Conservation (phyloP, 2,329 filamentous ascomycete species). For the Fusarium sp. region DNA sequence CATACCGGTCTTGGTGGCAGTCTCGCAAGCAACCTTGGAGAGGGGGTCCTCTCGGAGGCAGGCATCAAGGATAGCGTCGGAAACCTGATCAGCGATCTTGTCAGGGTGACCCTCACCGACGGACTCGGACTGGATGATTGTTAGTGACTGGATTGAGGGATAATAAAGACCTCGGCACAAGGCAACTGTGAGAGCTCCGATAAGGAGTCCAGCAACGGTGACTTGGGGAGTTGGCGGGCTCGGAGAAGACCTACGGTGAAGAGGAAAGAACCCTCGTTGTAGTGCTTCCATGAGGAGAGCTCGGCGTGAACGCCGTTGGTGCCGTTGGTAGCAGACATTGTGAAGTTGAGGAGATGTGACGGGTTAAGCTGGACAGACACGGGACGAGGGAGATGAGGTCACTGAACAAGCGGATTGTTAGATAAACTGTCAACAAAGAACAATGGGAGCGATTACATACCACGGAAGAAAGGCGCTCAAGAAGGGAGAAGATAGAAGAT, state of each 20-base stretch:
- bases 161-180: conserved; percentile 18
- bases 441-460: conserved; percentile 23
- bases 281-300: conserved; percentile 58
- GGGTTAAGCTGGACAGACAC: conserved; percentile 42
- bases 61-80: conserved; percentile 98
- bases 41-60: conserved; percentile 94
- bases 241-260: conserved; percentile 73
- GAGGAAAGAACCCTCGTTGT: conserved; percentile 80
- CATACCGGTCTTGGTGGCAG: conserved; percentile 99
- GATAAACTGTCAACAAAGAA: conserved; percentile 17
- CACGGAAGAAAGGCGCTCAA: conserved; percentile 27
- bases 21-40: conserved; percentile 99
- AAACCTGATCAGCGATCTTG: conserved; percentile 99
- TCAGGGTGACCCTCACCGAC: conserved; percentile 93
- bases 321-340: conserved; percentile 68
- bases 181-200: conserved; percentile 6
- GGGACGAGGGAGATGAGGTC: conserved; percentile 40
- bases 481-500: conserved; percentile 29
- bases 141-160: conserved; percentile 39
- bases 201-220: conserved; percentile 5
- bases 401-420: conserved; percentile 40
- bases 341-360: conserved; percentile 54
- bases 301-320: conserved; percentile 55
- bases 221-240: not conserved
- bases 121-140: conserved; percentile 76